These are phyloP conservation scores for Aspergillus clavatus DNA, from an alignment of 2,329 filamentous ascomycete genomes.

Conservation along the genomic window DNA sequence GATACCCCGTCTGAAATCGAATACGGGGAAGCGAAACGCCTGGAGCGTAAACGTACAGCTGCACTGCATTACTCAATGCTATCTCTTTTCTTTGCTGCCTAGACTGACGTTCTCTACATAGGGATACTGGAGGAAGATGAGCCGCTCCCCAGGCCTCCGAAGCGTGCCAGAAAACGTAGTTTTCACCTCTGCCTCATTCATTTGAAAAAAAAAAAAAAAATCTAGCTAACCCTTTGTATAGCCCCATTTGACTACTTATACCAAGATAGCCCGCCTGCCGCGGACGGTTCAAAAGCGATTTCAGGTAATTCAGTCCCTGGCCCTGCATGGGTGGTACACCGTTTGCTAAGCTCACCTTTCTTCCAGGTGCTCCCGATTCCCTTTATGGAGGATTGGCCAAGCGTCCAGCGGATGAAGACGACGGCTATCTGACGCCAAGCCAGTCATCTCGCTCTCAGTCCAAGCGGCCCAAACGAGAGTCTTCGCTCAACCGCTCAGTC, in stretches of 20 bases:
- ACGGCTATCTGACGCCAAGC: conserved; percentile 36
- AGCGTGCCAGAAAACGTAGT: conserved; percentile 42
- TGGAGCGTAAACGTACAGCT: conserved; percentile 44
- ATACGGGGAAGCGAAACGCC: conserved; percentile 46
- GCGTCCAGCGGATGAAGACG: conserved; percentile 36
- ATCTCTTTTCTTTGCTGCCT: background rate
- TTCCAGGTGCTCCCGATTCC: too few species aligned
- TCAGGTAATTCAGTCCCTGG: conserved; percentile 8
- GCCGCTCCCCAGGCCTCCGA: conserved; percentile 40
- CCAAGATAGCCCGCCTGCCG: conserved; percentile 21
- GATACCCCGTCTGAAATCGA: conserved; percentile 46
- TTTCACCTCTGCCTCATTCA: background rate
- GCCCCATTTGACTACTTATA: conserved; percentile 22
- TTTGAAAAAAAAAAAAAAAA: background rate
- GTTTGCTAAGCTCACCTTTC: background rate
- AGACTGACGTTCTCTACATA: conserved; percentile 16
- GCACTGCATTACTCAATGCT: background rate
- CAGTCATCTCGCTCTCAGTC: conserved; percentile 35
- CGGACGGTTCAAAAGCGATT: background rate
- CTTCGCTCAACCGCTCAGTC: conserved; percentile 32
- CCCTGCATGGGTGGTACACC: conserved; percentile 18
- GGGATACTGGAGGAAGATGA: conserved; percentile 48
- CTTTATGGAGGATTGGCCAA: conserved; percentile 10
- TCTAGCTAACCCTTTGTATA: conserved; percentile 3
- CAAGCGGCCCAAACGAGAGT: conserved; percentile 38